Evolutionary conservation across 768 basidiomycete genomes (phyloP), one percentile per base, ranked within the genome.

Genomic region (Suillus bovinus): DNA sequence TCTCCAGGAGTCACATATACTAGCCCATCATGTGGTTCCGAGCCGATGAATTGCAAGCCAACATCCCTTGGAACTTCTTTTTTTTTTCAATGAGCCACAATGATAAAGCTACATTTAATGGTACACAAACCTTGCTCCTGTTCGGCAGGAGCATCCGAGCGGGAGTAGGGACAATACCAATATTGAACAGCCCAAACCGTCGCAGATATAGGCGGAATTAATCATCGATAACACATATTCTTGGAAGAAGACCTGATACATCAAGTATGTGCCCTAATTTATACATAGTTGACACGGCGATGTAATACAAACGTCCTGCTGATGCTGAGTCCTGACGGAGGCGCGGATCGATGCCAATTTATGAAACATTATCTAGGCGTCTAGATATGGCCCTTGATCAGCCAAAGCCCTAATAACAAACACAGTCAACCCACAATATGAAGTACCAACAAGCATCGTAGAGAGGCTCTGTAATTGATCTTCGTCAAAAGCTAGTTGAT

Each of bases 371-470:
- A 62, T 67, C 62, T 57, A 63, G 42, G 61, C 62, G 70, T 70
- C 78, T 64, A 61, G 67, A 68, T 69, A 66, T 11, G 24, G 60
- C 62, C 31, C 64, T 61, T 56, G 60, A 64, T 73, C n/a, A 68
- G 64, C 36, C 53, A 50, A 24, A 54, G 59, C 56, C 9, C 41
- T n/a, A 47, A 34, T 33, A n/a, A 36, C 16, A 61, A 64, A 53
- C 16, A 9, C 58, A 56, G 59, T 44, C 13, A 49, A 58, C 87
- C 79, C 71, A 91, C 90, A 93, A 71, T 93, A 93, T 17, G 91
- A 94, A 54, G 92, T 96, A 49, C 94, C 94, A 33, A 93, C 91
- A 41, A 96, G 80, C 86, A 95, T 94, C 42, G 89, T 88, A 29
- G 92, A 91, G 67, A 96, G 82, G 67, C 86, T 90, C 72, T 92